Base-by-base conservation (phyloP, 495 filamentous ascomycete species). In the Xylaria longipes region DNA sequence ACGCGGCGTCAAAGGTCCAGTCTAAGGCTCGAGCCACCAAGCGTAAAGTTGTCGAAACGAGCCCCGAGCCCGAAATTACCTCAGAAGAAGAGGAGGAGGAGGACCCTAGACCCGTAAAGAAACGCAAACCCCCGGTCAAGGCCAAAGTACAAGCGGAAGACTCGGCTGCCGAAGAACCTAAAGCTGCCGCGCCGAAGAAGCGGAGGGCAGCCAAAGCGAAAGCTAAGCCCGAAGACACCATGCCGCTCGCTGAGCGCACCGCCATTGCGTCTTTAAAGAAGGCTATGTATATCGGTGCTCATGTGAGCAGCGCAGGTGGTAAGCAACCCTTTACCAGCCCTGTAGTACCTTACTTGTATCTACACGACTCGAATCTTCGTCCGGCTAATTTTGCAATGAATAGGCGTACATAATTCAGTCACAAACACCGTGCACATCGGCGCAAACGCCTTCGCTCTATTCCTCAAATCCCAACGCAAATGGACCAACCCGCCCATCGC, bases 401-500 rank as follows among this genome's bases (percentile, higher is more conserved):
- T 37, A 62, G 92, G 95, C 25, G 92, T 98, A 3, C 94, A 98
- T 71, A 97, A 98, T 77, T 86, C 95, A 0, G 88, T 98, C 68
- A 85, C 86, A 9, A 98, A 98, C 75, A 89, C 90, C 71, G 79
- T 91, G 11, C 85, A 94, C 29, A 94, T 97, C 71, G 94, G 95
- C 68, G 94, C 91, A 29, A 99, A 99, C 77, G 89, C 94, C 27
- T 96, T 98, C 72, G 96, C 96, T 17, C 82, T 98, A 27, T 99
- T 99, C 81, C 87, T 98, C 68, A 98, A 98, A 78, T 96, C 92
- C 0, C 97, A 98, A 78, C 89, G 93, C 50, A 98, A 97, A 83
- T 99, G 96, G 96, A 83, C 86, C n/a, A 95, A 91, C 74, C 94
- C 95, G 1, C 87, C 91, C 14, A 83, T 98, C 3, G 85, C 90